Evolutionary conservation across 768 basidiomycete species (phyloP), one percentile per base, ranked within the genome.

Genomic region (Psilocybe sp.): DNA sequence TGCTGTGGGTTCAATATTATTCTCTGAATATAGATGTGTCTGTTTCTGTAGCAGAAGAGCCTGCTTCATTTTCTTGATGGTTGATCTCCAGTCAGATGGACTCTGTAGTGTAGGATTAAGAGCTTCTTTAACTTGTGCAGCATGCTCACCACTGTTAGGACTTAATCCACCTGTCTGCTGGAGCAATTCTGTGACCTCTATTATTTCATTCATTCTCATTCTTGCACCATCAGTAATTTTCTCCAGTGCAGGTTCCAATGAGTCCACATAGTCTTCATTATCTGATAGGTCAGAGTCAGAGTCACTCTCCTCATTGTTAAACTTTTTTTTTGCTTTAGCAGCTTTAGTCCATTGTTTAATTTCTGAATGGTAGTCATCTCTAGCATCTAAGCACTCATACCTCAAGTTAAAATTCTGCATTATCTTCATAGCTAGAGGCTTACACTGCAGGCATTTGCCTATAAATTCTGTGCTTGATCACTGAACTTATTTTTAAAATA

Each of bases 341-440:
- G n/a, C n/a, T 18, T 18, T 49, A 2, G 20, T 36, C 19, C 23
- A 45, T 32, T 46, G 40, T 37, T 50, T 40, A 18, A 48, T 36
- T 34, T 47, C 33, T 16, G 54, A 38, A 40, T 51, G 47, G 36
- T 55, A 68, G 47, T 69, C 65, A 57, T 71, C 65, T 44, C 62
- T 53, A 4, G 61, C 63, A 63, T 69, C 66, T 16, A 63, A 40
- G 47, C 68, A 69, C 52, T 70, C 68, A 58, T 70, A 68, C 42
- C 49, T 39, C 2, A 72, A 34, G 43, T 70, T 60, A 44, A 65
- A 60, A 42, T 64, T 61, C 3, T 57, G 50, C 53, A 69, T 67
- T n/a, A n/a, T n/a, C n/a, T n/a, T n/a, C n/a, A n/a, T n/a, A n/a
- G n/a, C n/a, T n/a, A n/a, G n/a, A n/a, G n/a, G n/a, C n/a, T n/a